Percentiles rank a stretch among this genome's conserved stretches.
Evolutionary conservation across 495 filamentous ascomycete genomes (phyloP).

Genomic region (Penicillium arizonense): DNA sequence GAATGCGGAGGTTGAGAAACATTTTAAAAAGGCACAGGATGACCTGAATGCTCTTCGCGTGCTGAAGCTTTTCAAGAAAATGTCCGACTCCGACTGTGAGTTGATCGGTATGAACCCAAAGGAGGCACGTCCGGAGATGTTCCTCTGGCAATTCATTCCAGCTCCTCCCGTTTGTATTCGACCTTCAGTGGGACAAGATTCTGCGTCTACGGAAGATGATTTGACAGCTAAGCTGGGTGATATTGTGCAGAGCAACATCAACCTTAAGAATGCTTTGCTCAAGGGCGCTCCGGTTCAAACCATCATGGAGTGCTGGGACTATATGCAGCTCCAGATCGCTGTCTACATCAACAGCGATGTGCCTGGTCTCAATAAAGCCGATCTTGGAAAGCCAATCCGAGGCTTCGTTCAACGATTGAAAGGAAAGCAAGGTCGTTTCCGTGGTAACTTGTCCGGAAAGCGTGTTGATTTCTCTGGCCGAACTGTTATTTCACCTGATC

Average conservation of each 20-base stretch:
- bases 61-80: constrained; percentile 84
- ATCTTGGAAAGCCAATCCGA: constrained; percentile 75
- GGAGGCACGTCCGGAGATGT: constrained; percentile 92
- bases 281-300: constrained; percentile 80
- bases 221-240: constrained; percentile 92
- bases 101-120: constrained; percentile 82
- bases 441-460: constrained; percentile 94
- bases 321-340: constrained; percentile 87
- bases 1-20: constrained; percentile 82
- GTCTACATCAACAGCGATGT: constrained; percentile 98
- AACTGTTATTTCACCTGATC: constrained; percentile 96
- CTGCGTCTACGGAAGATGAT: constrained; percentile 91
- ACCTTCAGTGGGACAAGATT: constrained; percentile 88
- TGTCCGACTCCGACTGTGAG: constrained; percentile 84
- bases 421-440: constrained; percentile 95
- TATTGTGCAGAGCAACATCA: constrained; percentile 83
- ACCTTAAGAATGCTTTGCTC: constrained; percentile 73
- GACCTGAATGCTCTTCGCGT: constrained; percentile 89
- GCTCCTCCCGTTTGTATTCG: constrained; percentile 91
- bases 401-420: constrained; percentile 95
- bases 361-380: constrained; percentile 78
- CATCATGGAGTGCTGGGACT: constrained; percentile 99
- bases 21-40: constrained; percentile 86
- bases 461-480: constrained; percentile 98
- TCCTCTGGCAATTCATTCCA: constrained; percentile 94